These are phyloP conservation scores for Gossypium stocksii DNA, from an alignment of 345 rosid genomes.

Conservation along the genomic window DNA sequence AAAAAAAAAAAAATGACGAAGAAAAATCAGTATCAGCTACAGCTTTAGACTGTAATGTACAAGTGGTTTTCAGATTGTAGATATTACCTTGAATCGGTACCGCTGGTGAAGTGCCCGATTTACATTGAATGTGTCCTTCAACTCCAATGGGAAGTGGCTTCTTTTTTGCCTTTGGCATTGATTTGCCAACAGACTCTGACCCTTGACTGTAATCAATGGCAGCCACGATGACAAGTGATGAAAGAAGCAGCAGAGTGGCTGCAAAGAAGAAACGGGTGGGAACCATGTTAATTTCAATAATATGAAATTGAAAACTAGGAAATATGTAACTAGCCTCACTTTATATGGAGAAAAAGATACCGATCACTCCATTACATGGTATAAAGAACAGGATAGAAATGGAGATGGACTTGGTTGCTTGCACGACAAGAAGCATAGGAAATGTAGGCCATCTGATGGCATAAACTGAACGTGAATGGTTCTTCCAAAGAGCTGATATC, in stretches of 20 bases:
- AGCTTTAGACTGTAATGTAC: background rate
- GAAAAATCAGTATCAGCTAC: background rate
- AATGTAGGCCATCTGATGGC: background rate
- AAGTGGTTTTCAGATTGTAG: background rate
- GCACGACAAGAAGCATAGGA: background rate
- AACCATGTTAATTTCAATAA: background rate
- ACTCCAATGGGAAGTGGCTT: conserved; percentile 2
- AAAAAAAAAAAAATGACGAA: background rate
- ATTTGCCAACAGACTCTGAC: background rate
- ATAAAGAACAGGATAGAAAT: background rate
- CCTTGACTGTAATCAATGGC: background rate
- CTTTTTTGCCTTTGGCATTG: background rate
- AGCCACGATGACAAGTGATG: background rate
- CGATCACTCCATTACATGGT: background rate
- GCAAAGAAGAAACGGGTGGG: background rate
- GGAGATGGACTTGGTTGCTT: background rate
- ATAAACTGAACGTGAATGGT: background rate
- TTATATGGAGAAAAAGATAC: background rate
- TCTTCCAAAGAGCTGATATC: background rate
- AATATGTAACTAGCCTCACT: background rate
- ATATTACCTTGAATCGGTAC: background rate
- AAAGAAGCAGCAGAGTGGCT: background rate
- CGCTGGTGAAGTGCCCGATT: background rate
- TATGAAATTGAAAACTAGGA: background rate
- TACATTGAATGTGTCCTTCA: background rate